Base-by-base conservation (phyloP, 495 filamentous ascomycete genomes). In the Corynascus novoguineensis region DNA sequence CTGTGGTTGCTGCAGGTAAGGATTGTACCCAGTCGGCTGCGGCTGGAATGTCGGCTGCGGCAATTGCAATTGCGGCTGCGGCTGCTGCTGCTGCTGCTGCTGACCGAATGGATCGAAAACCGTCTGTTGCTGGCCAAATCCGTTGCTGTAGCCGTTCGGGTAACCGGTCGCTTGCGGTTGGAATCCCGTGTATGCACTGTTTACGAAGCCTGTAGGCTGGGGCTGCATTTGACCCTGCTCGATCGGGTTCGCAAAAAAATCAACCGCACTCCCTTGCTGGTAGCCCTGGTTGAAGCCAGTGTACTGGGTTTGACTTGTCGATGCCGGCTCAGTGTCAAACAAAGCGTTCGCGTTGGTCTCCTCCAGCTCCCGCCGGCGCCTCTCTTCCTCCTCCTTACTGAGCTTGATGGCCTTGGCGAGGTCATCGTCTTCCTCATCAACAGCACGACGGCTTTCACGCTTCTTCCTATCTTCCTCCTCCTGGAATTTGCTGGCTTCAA, bases 251-350 rank as follows among this genome's bases (percentile, higher is more conserved):
- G 92, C 95, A 57, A 90, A 91, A 84, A 92, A 97, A 70, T 99
- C 95, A 27, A 99, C 95, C 9, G 89, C 88, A 54, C 83, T 83
- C 64, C 95, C 92, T 71, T 99, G 95, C 73, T 96, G 90, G 66
- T 97, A 99, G 38, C 92, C 90, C 72, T 96, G 92, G 70, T 97
- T 97, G 75, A 86, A 90, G 4, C 88, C 87, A 8, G 91, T 96
- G 28, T 83, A 83, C 74, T 96, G 90, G 44, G 88, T 80, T 57
- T 83, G 83, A 28, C 74, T 34, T 12, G 61, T 78, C 59, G 81
- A 78, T 7, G 78, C 68, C 15, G 88, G 85, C 21, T 84, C 82
- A 65, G 93, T 88, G 63, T 96, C 92, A 64, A 99, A 97, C 37
- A 99, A 77, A 31, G 88, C 84, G 15, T 85, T 73, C 5, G 90